A percentile compares a stretch with the other conserved stretches of the same genome.
Conservation (phyloP, 805 yeast species). For the Saccharomycopsis sp. region DNA sequence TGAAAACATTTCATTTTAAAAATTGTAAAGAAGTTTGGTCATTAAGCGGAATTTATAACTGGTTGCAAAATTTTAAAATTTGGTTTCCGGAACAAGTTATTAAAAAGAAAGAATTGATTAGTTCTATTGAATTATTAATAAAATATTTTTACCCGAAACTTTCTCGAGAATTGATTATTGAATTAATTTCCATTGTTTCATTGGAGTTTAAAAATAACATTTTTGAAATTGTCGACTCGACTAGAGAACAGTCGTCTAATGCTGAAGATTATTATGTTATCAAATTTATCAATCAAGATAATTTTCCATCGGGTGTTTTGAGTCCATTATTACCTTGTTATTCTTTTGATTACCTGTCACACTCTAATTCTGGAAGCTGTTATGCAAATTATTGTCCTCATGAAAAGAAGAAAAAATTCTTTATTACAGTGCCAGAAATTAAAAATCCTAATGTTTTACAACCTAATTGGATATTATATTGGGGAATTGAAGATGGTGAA, state of each 20-base stretch:
- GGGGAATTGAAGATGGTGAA: constrained; percentile 9
- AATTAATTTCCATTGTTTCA: background rate
- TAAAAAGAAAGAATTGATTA: constrained; percentile 9
- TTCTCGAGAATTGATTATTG: background rate
- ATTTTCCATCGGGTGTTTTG: constrained; percentile 8
- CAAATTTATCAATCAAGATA: background rate
- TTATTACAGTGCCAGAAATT: constrained; percentile 1
- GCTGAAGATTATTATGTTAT: constrained; percentile 2
- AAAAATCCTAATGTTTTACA: constrained; percentile 4
- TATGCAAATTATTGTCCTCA: constrained; percentile 14
- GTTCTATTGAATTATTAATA: constrained; percentile 5
- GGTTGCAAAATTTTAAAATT: constrained; percentile 10
- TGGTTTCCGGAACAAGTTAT: constrained; percentile 12
- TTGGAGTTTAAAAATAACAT: constrained; percentile 1
- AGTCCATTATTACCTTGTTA: constrained; percentile 8
- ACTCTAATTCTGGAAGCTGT: background rate
- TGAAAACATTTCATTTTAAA: constrained; percentile 9
- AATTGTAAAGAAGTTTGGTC: constrained; percentile 12
- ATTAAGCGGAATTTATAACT: constrained; percentile 6
- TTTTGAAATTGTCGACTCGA: constrained; percentile 4
- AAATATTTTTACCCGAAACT: constrained; percentile 6
- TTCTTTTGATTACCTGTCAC: constrained; percentile 1
- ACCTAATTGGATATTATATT: constrained; percentile 10
- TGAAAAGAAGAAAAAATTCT: constrained; percentile 1
- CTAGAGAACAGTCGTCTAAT: background rate